Conservation (phyloP, 352 stramenopile species). For the Pythium rishiriense region DNA sequence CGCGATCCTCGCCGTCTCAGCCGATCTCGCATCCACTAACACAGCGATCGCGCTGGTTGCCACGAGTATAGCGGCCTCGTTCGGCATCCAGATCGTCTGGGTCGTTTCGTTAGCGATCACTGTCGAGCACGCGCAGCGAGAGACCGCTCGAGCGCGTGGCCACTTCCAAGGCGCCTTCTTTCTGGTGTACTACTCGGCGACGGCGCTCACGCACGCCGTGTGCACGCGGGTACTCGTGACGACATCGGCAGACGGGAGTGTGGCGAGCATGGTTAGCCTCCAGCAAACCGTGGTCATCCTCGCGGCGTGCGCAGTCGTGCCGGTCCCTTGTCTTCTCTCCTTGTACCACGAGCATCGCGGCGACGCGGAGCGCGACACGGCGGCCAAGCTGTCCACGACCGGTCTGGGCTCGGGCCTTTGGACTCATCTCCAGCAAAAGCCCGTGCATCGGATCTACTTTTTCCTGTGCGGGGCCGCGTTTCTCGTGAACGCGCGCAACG, state of each 20-base stretch:
- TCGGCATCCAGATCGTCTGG: constrained; percentile 33
- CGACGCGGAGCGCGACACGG: not conserved
- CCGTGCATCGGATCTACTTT: constrained; percentile 19
- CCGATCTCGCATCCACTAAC: not conserved
- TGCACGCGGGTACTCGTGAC: constrained; percentile 27
- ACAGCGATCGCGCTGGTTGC: not conserved
- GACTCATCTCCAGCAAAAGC: constrained; percentile 17
- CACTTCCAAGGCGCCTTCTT: constrained; percentile 43
- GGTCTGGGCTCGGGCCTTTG: not conserved
- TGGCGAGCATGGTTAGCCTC: not conserved
- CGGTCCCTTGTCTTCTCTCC: constrained; percentile 4
- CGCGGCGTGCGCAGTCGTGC: not conserved
- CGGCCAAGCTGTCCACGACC: not conserved
- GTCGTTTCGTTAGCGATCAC: constrained; percentile 44
- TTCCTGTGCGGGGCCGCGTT: constrained; percentile 17
- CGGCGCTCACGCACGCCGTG: constrained; percentile 26
- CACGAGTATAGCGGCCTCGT: not conserved
- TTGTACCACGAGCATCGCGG: constrained; percentile 3
- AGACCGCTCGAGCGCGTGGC: constrained; percentile 40
- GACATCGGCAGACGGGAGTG: not conserved
- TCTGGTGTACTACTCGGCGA: constrained; percentile 38
- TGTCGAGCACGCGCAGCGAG: constrained; percentile 53
- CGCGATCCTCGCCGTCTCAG: not conserved
- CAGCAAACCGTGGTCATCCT: not conserved
- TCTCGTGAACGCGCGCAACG: constrained; percentile 9